Evolutionary conservation across 371 early-diverging fungal species (phyloP), one percentile per base, ranked within the genome.

Genomic region (Mucor saturninus): DNA sequence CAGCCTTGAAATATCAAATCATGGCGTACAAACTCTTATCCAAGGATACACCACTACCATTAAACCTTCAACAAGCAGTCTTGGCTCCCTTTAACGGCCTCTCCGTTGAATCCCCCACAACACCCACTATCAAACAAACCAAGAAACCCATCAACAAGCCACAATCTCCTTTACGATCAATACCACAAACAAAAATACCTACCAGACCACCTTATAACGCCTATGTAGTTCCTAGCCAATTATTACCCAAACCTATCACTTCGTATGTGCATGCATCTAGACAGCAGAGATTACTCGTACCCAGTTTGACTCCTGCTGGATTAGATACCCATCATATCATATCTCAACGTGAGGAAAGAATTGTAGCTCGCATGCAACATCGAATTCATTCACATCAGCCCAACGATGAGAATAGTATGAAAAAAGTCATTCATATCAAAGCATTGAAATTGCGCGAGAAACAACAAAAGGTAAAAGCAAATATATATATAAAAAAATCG

Each of bases 271-370:
- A 87, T 67, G 78, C 86, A 5, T 85, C 88, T 21, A 82, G 87
- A 39, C 84, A 89, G 58, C 94, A 93, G 55, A 83, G 88, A 2
- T 64, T 88, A 9, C 68, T 91, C 4, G 79, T 93, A 30, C 93
- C 93, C n/a, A 83, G 87, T 50, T 79, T 92, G 8, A 84, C 88
- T 11, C 96, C 97, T 0, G 58, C 69, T 4, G 93, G 94, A 14
- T 64, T 96, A 39, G 95, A 96, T 72, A 87, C 91, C 5, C 73
- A 85, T 29, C 83, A 83, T 0, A 67, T 69, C 28, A 35, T 54
- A 26, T 62, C 59, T 10, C 64, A 68, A 56, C 74, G 83, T 62
- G 80, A 86, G 45, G 49, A 66, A 40, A 74, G 84, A 26, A 74
- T 94, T 31, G 68, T 78, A 14, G 73, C 80, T 7, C 85, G 92